phyloP scores from a whole-genome alignment of 169 alveolate genomes.

The Plasmodium relictum region DNA sequence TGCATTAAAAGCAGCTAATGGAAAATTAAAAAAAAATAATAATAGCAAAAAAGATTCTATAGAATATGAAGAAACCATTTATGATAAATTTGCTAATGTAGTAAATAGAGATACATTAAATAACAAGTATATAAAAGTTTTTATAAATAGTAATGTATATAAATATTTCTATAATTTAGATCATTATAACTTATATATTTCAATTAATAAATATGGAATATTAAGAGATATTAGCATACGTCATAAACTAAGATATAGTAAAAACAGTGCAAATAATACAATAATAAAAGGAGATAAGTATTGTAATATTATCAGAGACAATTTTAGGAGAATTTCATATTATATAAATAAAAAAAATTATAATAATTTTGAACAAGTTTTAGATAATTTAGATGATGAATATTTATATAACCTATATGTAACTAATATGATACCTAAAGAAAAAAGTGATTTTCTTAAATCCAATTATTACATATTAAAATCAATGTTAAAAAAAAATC shows the following conservation, averaged over 20 bases:
- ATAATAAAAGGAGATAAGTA: constrained; percentile 28
- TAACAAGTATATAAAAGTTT: constrained; percentile 42
- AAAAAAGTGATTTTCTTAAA: constrained; percentile 42
- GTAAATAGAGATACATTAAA: not conserved
- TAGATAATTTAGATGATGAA: constrained; percentile 63
- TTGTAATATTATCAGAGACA: constrained; percentile 16
- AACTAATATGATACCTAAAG: constrained; percentile 65
- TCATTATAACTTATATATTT: constrained; percentile 42
- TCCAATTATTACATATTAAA: constrained; percentile 46
- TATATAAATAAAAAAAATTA: constrained; percentile 30
- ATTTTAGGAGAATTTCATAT: constrained; percentile 11
- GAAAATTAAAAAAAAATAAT: constrained; percentile 1
- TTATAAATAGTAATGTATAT: constrained; percentile 48
- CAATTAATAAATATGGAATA: constrained; percentile 26
- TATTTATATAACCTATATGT: constrained; percentile 42
- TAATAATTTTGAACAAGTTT: constrained; percentile 31
- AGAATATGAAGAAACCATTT: constrained; percentile 29
- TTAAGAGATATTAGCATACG: constrained; percentile 49
- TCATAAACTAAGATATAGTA: constrained; percentile 30
- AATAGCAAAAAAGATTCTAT: not conserved
- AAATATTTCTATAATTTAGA: constrained; percentile 45
- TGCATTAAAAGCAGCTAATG: constrained; percentile 23
- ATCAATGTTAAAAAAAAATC: constrained; percentile 62
- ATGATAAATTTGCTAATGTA: constrained; percentile 28
- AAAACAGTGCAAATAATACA: constrained; percentile 13